Percentiles rank a stretch among this genome's conserved stretches.
phyloP scores from a whole-genome alignment of 306 rosid species.

The Pyrus bretschneideri region DNA sequence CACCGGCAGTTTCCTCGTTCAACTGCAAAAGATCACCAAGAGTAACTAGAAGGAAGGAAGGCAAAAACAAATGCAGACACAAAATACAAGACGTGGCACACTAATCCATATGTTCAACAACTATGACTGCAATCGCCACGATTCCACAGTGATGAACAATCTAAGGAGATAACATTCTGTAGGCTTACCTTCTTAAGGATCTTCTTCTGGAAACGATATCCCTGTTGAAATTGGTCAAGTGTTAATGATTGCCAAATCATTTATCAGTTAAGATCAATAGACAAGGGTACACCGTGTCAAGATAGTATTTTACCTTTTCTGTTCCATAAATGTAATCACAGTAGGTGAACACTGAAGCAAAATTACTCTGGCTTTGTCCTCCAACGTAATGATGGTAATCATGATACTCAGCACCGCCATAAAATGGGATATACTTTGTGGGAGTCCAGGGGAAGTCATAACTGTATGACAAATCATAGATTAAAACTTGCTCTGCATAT shows the following conservation, averaged over 20 bases:
- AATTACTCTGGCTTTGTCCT: slow-evolving; percentile 91
- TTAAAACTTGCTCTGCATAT: slow-evolving; percentile 5
- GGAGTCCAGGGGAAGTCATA: slow-evolving; percentile 86
- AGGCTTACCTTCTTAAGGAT: slow-evolving; percentile 57
- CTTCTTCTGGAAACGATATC: slow-evolving; percentile 77
- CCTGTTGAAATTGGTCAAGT: slow-evolving; percentile 49
- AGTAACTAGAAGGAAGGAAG: slow-evolving; percentile 2
- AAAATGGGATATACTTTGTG: slow-evolving; percentile 81
- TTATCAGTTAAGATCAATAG: slow-evolving; percentile 13
- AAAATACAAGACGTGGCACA: neutral
- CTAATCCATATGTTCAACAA: neutral
- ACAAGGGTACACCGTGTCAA: slow-evolving; percentile 8
- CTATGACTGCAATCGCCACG: neutral
- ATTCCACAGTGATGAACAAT: slow-evolving; percentile 1
- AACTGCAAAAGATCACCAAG: slow-evolving; percentile 41
- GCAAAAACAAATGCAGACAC: neutral
- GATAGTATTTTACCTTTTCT: slow-evolving; percentile 63
- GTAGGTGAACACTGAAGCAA: slow-evolving; percentile 93
- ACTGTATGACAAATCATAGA: slow-evolving; percentile 28
- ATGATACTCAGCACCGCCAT: slow-evolving; percentile 91
- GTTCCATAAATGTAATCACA: slow-evolving; percentile 96
- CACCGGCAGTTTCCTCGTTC: slow-evolving; percentile 52
- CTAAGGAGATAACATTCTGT: neutral
- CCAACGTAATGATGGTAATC: slow-evolving; percentile 98
- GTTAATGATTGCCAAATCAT: slow-evolving; percentile 17